Base-by-base conservation (phyloP, 2,329 filamentous ascomycete species). In the Colletotrichum sp. region DNA sequence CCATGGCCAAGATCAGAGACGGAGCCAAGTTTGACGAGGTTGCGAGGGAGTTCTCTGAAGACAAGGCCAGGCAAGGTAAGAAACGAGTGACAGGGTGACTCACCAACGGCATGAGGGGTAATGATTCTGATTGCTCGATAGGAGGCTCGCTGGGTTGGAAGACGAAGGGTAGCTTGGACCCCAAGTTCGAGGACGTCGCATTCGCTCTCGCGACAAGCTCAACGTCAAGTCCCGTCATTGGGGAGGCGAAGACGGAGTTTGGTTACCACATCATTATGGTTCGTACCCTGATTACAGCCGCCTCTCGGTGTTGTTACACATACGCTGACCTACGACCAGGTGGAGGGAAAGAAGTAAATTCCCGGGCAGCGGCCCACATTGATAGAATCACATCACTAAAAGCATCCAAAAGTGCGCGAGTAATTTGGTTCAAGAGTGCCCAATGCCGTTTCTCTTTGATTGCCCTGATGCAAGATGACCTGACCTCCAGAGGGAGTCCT, bases 201-300 rank as follows among this genome's bases (percentile, higher is more conserved):
- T 96, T 93, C 83, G 90, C 89, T 30, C 87, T 96, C 43, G 91
- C 93, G 79, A 85, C 90, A 2, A 95, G 93, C 81, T 92, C 92
- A 10, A 93, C 92, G 14, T 87, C 83, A 14, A 92, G 85, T 74
- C 93, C 94, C 3, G 93, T 92, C 81, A 90, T 90, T 81, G 94
- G 87, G 2, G 93, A 95, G 85, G 92, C 89, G 26, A 95, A 95
- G 88, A 96, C 94, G 2, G 89, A 87, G 1, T 93, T 94, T 84
- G 95, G 94, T 1, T 96, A 96, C 86, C 94, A 96, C 83, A 92
- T 96, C 78, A 91, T 96, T 78, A 95, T 96, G 92, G 94, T 96
- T 77, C 70, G 84, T 80, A 63, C 16, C 18, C 30, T 55, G 59
- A 34, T 24, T 8, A 9, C 13, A 9, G 14, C 12, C n/a, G 24